Evolutionary conservation across 1,284 basidiomycete genomes (phyloP), one percentile per base, ranked within the genome.

Genomic region (Heliocybe sulcata): DNA sequence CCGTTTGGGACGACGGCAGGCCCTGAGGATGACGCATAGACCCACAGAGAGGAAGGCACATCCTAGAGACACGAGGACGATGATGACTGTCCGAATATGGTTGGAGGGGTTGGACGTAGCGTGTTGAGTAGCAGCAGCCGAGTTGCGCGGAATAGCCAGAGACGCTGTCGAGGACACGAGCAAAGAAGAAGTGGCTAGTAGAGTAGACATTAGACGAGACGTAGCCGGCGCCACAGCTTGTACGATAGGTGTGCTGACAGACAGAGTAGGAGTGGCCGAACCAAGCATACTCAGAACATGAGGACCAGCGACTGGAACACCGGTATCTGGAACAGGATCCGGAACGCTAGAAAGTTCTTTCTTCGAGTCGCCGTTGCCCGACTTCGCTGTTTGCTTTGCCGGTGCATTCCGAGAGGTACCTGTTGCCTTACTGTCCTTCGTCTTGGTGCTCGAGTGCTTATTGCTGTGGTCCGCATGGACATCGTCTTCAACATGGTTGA

Each of bases 1-100:
- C 48, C 74, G 76, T 25, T 71, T 72, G 25, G 81, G 81, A 14
- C 76, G 77, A 54, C 64, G 68, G 55, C 76, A 77, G 52, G 77
- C 63, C 56, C 72, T 79, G 58, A 76, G 61, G n/a, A 79, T 57
- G 52, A 85, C 63, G 56, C 78, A 70, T 51, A 83, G 65, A n/a
- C 77, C 77, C 3, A 82, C 66, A 20, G 90, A 67, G 6, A 85
- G 68, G 57, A 83, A 72, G 3, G 71, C 72, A 33, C 80, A 77
- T 9, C 86, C 82, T 35, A 85, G 69, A 35, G 80, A 72, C 22
- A 88, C 70, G 22, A 76, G 62, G 6, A 80, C 68, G n/a, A 86
- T 76, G 55, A 85, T 76, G 23, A 76, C 68, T 1, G 75, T 67
- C 20, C 57, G 71, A 63, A 65, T 72, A 68, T 60, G 66, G 23